Evolutionary conservation across 139 green algal genomes (phyloP), one percentile per base, ranked within the genome.

Genomic region (Chlorella vulgaris): DNA sequence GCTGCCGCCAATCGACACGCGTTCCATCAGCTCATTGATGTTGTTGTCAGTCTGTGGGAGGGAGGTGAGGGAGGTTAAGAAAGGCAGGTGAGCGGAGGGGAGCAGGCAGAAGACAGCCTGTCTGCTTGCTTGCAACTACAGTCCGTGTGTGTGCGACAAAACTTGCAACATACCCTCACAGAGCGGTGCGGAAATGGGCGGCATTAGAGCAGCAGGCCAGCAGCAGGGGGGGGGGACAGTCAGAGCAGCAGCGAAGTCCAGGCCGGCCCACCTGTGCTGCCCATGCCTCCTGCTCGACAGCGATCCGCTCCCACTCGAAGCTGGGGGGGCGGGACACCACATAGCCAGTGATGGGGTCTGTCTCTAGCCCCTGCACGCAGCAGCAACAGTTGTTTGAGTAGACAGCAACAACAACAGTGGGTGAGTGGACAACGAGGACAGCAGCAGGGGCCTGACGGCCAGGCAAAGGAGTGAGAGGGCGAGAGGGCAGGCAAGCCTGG

Each of bases 211-310:
- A n/a, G n/a, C n/a, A n/a, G n/a, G n/a, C n/a, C n/a, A n/a, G n/a
- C n/a, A n/a, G n/a, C n/a, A n/a, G n/a, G n/a, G n/a, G n/a, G n/a
- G n/a, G n/a, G n/a, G n/a, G n/a, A n/a, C n/a, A n/a, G n/a, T n/a
- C n/a, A n/a, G n/a, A n/a, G n/a, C n/a, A n/a, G n/a, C n/a, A n/a
- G n/a, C n/a, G n/a, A n/a, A n/a, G n/a, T n/a, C n/a, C n/a, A n/a
- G n/a, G n/a, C n/a, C n/a, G n/a, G 4, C 68, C 2, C 35, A 79
- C 73, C 73, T 79, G 58, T 4, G 58, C 58, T 8, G 81, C 88
- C 87, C 87, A 90, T 35, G 38, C 58, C 75, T 83, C 71, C 78
- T 91, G 88, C 39, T 88, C 80, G 1, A 53, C 40, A 15, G 35
- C 74, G 35, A 58, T 42, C 33, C 66, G 39, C 21, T 83, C 61